These are phyloP conservation scores for Purpureocillium takamizusanense DNA, from an alignment of 2,329 filamentous ascomycete species.

Conservation along the genomic window DNA sequence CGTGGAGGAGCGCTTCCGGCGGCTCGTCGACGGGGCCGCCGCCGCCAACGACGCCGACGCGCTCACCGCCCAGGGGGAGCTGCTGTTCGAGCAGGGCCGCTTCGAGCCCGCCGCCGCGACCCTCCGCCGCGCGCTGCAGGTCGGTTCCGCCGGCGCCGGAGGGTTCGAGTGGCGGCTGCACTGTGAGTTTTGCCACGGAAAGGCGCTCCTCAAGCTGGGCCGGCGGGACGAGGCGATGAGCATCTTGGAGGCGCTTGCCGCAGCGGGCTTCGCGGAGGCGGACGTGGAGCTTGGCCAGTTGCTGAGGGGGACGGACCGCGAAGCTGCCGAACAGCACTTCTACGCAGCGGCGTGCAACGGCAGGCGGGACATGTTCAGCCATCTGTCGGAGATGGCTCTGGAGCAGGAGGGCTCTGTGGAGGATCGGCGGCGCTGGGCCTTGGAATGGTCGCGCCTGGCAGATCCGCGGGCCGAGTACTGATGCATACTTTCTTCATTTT, in stretches of 20 bases:
- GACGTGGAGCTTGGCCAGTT: slow-evolving; percentile 16
- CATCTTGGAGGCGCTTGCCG: slow-evolving; percentile 13
- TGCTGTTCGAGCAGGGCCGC: slow-evolving; percentile 14
- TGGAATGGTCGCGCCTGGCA: slow-evolving; percentile 24
- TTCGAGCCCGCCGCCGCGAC: slow-evolving; percentile 12
- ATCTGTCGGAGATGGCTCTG: slow-evolving; percentile 19
- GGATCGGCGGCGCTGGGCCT: slow-evolving; percentile 18
- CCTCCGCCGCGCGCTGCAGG: slow-evolving; percentile 15
- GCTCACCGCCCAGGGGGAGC: slow-evolving; percentile 22
- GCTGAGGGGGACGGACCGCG: slow-evolving; percentile 11
- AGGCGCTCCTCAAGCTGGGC: slow-evolving; percentile 12
- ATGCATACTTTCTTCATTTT: slow-evolving; percentile 3
- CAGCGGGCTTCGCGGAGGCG: slow-evolving; percentile 13
- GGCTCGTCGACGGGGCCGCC: slow-evolving; percentile 16
- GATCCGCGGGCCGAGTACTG: slow-evolving; percentile 14
- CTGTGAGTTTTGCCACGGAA: slow-evolving; percentile 17
- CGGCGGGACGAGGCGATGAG: slow-evolving; percentile 12
- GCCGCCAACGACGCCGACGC: slow-evolving; percentile 23
- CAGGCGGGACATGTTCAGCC: slow-evolving; percentile 13
- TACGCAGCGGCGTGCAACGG: slow-evolving; percentile 17
- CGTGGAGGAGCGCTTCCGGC: slow-evolving; percentile 18
- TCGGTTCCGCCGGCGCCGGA: slow-evolving; percentile 2
- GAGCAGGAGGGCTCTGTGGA: slow-evolving; percentile 10
- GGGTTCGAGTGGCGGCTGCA: slow-evolving; percentile 17
- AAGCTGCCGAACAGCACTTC: slow-evolving; percentile 14